Percentiles rank a stretch among this genome's conserved stretches.
Evolutionary conservation across 495 filamentous ascomycete species (phyloP).

Genomic region (Astrothelium subdiscretum): DNA sequence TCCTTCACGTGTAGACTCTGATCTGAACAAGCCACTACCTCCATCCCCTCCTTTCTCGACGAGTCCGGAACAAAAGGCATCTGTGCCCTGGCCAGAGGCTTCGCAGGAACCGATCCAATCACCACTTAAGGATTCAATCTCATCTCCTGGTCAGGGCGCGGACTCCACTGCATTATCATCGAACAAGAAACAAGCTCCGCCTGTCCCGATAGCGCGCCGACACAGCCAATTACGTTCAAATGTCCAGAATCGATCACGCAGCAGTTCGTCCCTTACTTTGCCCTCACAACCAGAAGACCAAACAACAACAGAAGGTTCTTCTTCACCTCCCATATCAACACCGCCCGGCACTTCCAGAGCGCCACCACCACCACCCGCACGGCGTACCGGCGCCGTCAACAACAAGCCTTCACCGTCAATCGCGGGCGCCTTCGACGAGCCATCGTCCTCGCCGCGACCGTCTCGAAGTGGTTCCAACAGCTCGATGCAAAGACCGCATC

Average conservation of each 20-base stretch:
- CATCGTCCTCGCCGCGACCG: neutral
- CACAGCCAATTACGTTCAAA: neutral
- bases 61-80: conserved; percentile 1
- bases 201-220: neutral
- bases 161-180: neutral
- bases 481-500: neutral
- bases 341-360: neutral
- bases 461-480: neutral
- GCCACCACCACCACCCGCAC: neutral
- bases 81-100: neutral
- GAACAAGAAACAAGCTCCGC: neutral
- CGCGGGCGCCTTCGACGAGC: neutral
- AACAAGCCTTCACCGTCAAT: neutral
- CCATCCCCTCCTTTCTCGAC: conserved; percentile 10
- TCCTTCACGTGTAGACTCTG: conserved; percentile 6
- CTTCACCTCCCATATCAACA: neutral
- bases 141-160: neutral
- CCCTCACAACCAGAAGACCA: neutral
- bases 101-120: neutral
- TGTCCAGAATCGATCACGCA: neutral
- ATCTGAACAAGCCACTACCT: conserved; percentile 31
- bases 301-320: neutral
- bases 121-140: neutral
- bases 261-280: neutral
- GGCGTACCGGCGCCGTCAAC: neutral